Evolutionary conservation across 176 grass and related monocot genomes (phyloP), one percentile per base, ranked within the genome.

Genomic region (Luzula sylvatica): DNA sequence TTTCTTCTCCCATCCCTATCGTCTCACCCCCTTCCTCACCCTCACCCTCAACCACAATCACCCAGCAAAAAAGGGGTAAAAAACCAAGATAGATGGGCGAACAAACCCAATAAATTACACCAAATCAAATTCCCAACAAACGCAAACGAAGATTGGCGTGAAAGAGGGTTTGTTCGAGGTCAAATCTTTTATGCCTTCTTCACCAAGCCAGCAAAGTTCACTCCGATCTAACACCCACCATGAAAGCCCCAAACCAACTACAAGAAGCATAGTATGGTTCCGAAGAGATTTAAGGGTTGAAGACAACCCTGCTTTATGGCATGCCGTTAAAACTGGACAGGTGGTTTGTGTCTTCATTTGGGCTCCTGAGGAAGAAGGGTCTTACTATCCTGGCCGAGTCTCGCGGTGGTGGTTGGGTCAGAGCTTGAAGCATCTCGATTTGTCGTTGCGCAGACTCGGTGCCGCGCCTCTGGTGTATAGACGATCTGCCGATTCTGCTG

Each of bases 321-420:
- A 56, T 74, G 72, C 26, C 66, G 45, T 27, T n/a, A n/a, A n/a
- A n/a, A 55, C 60, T 2, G 76, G 88, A 25, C 72, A 80, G 23
- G 83, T 94, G n/a, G 77, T 94, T 45, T 53, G 78, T 19, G 75
- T 78, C 13, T 94, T 74, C 59, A 58, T 94, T 3, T 94, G 88
- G 88, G 74, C 88, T 2, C 83, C 88, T 4, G 79, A 95, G 76
- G 88, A 94, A 46, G 88, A 94, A 9, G 88, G 75, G 3, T 47
- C 66, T n/a, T 87, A 4, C 32, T 75, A 75, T 66, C 83, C 83
- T 8, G 83, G 88, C 14, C 62, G 88, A 14, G 83, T 95, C 17
- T 95, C 83, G 6, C 64, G 88, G 12, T 95, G 88, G 88, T 87
- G 88, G 88, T 77, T 95, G 26, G 67, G 67, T 69, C 65, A 95